Evolutionary conservation across 805 yeast species (phyloP).

Genomic region (Saccharomycopsis capsularis): DNA sequence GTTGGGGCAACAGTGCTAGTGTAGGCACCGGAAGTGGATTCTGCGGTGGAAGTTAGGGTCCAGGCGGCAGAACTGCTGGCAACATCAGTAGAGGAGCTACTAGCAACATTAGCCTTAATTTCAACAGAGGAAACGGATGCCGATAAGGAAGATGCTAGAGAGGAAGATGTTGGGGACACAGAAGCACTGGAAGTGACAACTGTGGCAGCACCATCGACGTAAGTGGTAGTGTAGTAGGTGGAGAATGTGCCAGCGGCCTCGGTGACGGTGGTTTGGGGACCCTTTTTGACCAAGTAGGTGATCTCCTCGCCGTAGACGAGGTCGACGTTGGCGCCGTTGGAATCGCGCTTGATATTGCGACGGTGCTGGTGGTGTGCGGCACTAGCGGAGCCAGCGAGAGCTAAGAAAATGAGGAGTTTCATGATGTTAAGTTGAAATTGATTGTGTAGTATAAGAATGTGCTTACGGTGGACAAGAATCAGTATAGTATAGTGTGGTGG

Average conservation of each 20-base stretch:
- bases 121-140: background rate
- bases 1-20: background rate
- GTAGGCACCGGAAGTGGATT: background rate
- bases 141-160: conserved; percentile 1
- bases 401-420: background rate
- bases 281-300: conserved; percentile 10
- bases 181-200: background rate
- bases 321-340: conserved; percentile 1
- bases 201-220: background rate
- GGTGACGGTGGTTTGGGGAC: conserved; percentile 6
- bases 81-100: too few relatives aligned
- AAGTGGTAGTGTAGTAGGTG: background rate
- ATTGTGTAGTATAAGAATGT: background rate
- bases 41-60: background rate
- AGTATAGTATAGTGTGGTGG: background rate
- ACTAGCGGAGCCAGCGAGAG: background rate
- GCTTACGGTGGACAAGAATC: too few relatives aligned
- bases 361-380: conserved; percentile 4
- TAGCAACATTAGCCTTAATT: background rate
- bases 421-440: background rate
- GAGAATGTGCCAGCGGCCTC: conserved; percentile 1
- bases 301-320: conserved; percentile 9
- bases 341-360: conserved; percentile 10
- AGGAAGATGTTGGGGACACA: background rate
- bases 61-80: background rate